Base-by-base conservation (phyloP, 1,284 basidiomycete species). In the Waitea zeae region DNA sequence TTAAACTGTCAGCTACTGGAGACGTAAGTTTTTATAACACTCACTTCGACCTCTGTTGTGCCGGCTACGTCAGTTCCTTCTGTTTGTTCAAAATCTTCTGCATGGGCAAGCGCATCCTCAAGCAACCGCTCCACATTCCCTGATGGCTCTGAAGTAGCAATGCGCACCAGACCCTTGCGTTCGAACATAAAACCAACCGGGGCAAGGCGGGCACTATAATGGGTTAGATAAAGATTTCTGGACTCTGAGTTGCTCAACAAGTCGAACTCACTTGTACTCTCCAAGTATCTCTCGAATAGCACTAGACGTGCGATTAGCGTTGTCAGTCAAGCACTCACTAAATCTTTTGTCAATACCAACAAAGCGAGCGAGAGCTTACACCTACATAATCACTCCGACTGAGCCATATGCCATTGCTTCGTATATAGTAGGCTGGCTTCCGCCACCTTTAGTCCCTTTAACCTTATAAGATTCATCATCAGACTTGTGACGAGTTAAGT, bases 271-370 rank as follows among this genome's bases (percentile, higher is more conserved):
- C 83, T 65, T 62, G 45, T 77, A 61, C 24, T 57, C 53, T 20
- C 59, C 62, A 34, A 87, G 51, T 15, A 74, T 59, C 39, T 75
- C 69, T 32, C 70, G 70, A 31, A 87, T 56, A 36, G 64, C 64
- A 36, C 70, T 64, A 24, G 77, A 58, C 4, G 82, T 83, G 28
- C 82, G 67, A 36, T 73, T 75, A 18, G 62, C 55, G 46, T 87
- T 87, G 45, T 83, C 72, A 18, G 80, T 78, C 31, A 76, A 49
- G 48, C 77, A 84, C 53, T 87, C 83, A 49, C 83, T 87, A 45
- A 37, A 42, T 31, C 35, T 30, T 29, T 33, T 52, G 41, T 34
- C 30, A 36, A 24, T 33, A 35, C 15, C 26, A 17, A 12, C n/a
- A 15, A 28, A 17, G 33, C 24, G 27, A 12, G 20, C 11, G 29